phyloP scores from a whole-genome alignment of 768 basidiomycete species.

The Amanita pallidorosea region DNA sequence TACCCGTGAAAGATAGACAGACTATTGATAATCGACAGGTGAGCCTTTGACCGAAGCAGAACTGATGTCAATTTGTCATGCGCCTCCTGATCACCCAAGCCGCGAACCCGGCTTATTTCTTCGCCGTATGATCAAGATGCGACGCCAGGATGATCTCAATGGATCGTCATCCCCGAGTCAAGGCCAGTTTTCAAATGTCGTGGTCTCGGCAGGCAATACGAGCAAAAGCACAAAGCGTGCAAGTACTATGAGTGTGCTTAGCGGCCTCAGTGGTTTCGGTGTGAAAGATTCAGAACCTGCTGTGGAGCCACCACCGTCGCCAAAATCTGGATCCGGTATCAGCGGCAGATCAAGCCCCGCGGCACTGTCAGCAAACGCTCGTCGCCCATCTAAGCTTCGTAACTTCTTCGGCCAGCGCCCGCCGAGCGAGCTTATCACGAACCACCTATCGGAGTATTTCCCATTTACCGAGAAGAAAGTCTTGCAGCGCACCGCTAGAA shows the following conservation, averaged over 20 bases:
- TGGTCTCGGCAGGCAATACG: constrained; percentile 12
- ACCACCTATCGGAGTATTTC: constrained; percentile 90
- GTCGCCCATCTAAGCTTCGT: constrained; percentile 63
- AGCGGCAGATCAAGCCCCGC: constrained; percentile 21
- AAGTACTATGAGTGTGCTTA: constrained; percentile 89
- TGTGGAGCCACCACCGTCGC: constrained; percentile 50
- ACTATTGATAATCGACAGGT: constrained; percentile 26
- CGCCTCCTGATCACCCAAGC: constrained; percentile 64
- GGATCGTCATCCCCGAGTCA: constrained; percentile 23
- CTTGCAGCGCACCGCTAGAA: constrained; percentile 75
- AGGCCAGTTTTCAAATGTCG: constrained; percentile 9
- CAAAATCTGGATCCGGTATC: constrained; percentile 21
- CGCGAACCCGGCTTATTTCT: constrained; percentile 75
- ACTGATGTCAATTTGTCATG: constrained; percentile 74
- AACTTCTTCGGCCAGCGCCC: constrained; percentile 99
- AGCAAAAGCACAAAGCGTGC: constrained; percentile 75
- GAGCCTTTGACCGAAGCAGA: constrained; percentile 74
- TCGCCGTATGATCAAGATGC: constrained; percentile 38
- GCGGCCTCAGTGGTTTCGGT: constrained; percentile 87
- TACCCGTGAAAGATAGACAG: not conserved
- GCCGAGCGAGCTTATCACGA: constrained; percentile 94
- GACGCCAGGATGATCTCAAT: constrained; percentile 31
- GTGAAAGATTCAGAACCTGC: constrained; percentile 70
- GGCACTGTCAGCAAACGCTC: constrained; percentile 23
- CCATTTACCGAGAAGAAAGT: constrained; percentile 88